Evolutionary conservation across 225 moss, liverwort and hornwort species (phyloP), one percentile per base, ranked within the genome.

Genomic region (Polytrichum commune): DNA sequence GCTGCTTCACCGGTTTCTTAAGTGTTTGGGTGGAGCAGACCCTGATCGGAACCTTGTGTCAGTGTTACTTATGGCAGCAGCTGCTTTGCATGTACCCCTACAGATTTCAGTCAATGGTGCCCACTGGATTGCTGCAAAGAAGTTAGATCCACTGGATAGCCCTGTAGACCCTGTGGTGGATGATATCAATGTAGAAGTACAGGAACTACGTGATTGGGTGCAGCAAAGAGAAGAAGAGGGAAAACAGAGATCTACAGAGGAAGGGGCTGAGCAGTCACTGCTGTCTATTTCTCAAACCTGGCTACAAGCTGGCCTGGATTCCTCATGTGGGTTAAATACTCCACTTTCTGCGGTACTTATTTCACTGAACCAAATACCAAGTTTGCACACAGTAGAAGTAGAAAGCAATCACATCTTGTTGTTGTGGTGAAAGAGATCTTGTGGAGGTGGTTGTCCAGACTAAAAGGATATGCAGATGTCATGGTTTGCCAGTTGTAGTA

Each of bases 251-350:
- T 54, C 53, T 29, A 74, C 65, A 73, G 75, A 73, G 66, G 64
- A 76, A 57, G 71, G 62, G 68, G 77, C 63, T 68, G 75, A 69
- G 26, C 77, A 82, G 69, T 68, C 77, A 57, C 75, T 93, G 74
- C 76, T 91, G 69, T 85, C 81, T 54, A 74, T 95, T 38, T 90
- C 95, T 55, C 72, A 84, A 64, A 82, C 74, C 7, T 98, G 93
- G 93, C 89, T 98, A 80, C 80, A 90, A 77, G 85, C 76, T 74
- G 89, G 91, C 56, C 75, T 90, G 70, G 88, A 90, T 73, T 69
- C 81, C 35, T 77, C 88, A 69, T 71, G 84, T 38, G 72, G 77
- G 75, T 62, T 66, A 65, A 68, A 78, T 73, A 55, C 84, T 78
- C 71, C 86, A 73, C 75, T 77, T 54, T 76, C 84, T 73, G 64